Evolutionary conservation across 169 alveolate genomes (phyloP).

Genomic region (Cryptosporidium muris): DNA sequence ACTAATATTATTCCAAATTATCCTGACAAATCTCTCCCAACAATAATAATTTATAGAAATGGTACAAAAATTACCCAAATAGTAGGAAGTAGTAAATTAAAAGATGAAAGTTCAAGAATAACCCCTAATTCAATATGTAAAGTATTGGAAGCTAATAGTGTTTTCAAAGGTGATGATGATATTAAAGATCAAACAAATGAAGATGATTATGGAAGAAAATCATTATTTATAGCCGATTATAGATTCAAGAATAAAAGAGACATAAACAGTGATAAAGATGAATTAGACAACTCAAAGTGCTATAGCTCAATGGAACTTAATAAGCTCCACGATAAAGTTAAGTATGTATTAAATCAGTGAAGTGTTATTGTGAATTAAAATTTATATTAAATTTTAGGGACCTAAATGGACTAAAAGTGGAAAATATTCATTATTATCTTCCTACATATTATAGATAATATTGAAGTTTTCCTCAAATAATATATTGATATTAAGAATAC

Average conservation of each 20-base stretch:
- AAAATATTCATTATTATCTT: too few species aligned
- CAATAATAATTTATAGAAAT: constrained; percentile 77
- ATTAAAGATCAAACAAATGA: neutral
- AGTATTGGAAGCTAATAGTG: constrained; percentile 7
- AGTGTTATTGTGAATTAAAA: too few species aligned
- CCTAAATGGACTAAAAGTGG: too few species aligned
- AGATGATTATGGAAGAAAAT: constrained; percentile 16
- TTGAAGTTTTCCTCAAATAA: too few species aligned
- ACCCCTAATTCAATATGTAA: constrained; percentile 23
- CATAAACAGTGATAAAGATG: neutral
- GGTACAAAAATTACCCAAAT: constrained; percentile 79
- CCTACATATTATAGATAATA: too few species aligned
- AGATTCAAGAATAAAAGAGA: neutral
- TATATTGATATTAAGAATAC: too few species aligned
- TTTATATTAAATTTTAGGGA: too few species aligned
- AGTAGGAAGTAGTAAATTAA: constrained; percentile 64
- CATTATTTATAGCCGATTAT: neutral
- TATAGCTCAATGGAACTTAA: constrained; percentile 48
- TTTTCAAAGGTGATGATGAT: constrained; percentile 10
- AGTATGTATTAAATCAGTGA: constrained; percentile 20
- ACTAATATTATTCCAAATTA: constrained; percentile 76
- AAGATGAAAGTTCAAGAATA: constrained; percentile 13
- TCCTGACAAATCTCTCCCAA: constrained; percentile 80
- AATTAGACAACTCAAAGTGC: constrained; percentile 37
- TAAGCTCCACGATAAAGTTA: constrained; percentile 32